These are phyloP conservation scores for Suhomyces sp. DNA, from an alignment of 805 yeast species.

Conservation along the genomic window DNA sequence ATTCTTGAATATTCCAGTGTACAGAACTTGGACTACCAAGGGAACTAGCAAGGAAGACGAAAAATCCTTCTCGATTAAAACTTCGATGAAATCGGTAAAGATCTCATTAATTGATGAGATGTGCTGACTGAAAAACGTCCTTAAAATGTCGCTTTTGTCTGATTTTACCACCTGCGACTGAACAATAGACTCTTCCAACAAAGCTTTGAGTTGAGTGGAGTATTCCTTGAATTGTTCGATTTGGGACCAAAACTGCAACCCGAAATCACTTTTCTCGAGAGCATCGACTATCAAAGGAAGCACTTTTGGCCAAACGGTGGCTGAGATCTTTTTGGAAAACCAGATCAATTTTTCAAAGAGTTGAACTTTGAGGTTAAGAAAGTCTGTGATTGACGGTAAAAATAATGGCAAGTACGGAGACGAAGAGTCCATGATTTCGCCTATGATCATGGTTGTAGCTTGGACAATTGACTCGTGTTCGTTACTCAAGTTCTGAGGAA, in stretches of 20 bases:
- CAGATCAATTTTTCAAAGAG: slow-evolving; percentile 44
- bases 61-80: slow-evolving; percentile 14
- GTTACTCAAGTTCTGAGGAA: slow-evolving; percentile 34
- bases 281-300: slow-evolving; percentile 34
- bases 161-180: slow-evolving; percentile 7
- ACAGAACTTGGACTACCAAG: slow-evolving; percentile 25
- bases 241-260: slow-evolving; percentile 39
- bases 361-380: slow-evolving; percentile 48
- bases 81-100: slow-evolving; percentile 26
- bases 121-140: slow-evolving; percentile 26
- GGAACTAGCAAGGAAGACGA: slow-evolving; percentile 16
- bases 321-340: slow-evolving; percentile 47
- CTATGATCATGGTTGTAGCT: slow-evolving; percentile 48
- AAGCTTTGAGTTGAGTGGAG: slow-evolving; percentile 8
- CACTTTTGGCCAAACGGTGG: slow-evolving; percentile 30
- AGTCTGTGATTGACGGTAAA: slow-evolving; percentile 49
- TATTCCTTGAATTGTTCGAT: slow-evolving; percentile 7
- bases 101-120: slow-evolving; percentile 24
- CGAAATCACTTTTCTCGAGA: slow-evolving; percentile 43
- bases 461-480: slow-evolving; percentile 15
- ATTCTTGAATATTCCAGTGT: slow-evolving; percentile 32
- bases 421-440: slow-evolving; percentile 55
- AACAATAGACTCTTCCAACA: slow-evolving; percentile 10
- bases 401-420: slow-evolving; percentile 57
- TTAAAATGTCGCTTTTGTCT: slow-evolving; percentile 8